Evolutionary conservation across 2,329 filamentous ascomycete genomes (phyloP).

Genomic region (Cryphonectria japonica): DNA sequence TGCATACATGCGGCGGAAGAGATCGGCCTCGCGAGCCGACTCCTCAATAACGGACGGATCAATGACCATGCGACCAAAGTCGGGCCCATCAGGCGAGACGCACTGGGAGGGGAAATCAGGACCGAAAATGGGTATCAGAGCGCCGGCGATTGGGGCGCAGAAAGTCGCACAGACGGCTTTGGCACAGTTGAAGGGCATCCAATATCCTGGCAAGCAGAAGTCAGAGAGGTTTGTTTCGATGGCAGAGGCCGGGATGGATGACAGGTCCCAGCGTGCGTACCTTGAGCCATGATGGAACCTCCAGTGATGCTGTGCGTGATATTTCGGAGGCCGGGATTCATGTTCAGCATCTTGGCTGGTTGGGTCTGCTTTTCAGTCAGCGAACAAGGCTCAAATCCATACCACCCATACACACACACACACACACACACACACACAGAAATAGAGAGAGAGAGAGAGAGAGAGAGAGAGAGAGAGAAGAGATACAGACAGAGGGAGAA

Average conservation of each 20-base stretch:
- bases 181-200: constrained; percentile 91
- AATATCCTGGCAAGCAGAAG: constrained; percentile 72
- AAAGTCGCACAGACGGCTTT: constrained; percentile 88
- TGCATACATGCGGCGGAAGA: constrained; percentile 43
- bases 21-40: constrained; percentile 55
- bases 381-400: not conserved
- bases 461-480: no score
- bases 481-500: not conserved
- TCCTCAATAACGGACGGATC: constrained; percentile 56
- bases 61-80: constrained; percentile 71
- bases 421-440: no score
- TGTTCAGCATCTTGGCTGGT: constrained; percentile 78
- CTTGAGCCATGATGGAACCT: constrained; percentile 87
- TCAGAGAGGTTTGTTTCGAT: constrained; percentile 16
- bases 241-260: not conserved
- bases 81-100: constrained; percentile 62
- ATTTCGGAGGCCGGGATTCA: constrained; percentile 82
- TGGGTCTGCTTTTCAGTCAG: constrained; percentile 65
- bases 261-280: constrained; percentile 50
- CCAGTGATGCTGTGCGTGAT: constrained; percentile 95
- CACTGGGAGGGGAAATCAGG: constrained; percentile 77
- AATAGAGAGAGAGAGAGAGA: no score
- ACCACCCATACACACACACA: not conserved
- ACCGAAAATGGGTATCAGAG: constrained; percentile 89
- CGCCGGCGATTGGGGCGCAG: constrained; percentile 81